Evolutionary conservation across 139 green algal genomes (phyloP), one percentile per base, ranked within the genome.

Genomic region (Zygnema circumcarinatum): DNA sequence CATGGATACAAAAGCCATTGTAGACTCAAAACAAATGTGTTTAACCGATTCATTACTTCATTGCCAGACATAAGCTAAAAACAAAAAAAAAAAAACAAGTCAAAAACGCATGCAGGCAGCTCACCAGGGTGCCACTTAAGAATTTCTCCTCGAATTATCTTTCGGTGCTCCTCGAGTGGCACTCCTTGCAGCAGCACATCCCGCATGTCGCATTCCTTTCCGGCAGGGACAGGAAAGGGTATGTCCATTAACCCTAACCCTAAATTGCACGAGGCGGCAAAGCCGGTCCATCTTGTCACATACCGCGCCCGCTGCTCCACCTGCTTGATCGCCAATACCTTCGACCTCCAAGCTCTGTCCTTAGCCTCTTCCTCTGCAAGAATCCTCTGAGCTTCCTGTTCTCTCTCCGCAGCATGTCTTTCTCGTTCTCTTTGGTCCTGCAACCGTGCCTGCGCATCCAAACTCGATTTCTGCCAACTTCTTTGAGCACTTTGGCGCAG

Each of bases 181-280:
- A 88, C 73, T 35, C 82, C 82, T 20, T 42, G 20, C 11, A 88
- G 38, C 73, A 88, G 20, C 73, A 88, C 82, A 21, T 40, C 35
- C 35, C 53, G 32, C 73, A 88, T 38, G 7, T 88, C 73, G 3
- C 32, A 7, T 32, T 88, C 0, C 33, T 74, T 7, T 90, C 93
- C 1, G 88, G 54, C 40, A 35, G 62, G 72, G 88, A 93, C 47
- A 95, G 88, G 69, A 94, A 87, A 88, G 2, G 82, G 82, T 21
- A 88, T 41, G 38, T 88, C 82, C 3, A 2, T 11, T 11, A 78
- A 74, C 7, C 31, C 72, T 39, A 88, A 16, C 16, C n/a, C 73
- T 41, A 88, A 74, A 36, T 88, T 88, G 32, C 72, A 52, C 3
- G 82, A 88, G 36, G 72, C 3, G 7, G 82, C 33, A 39, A 88